Evolutionary conservation across 768 basidiomycete species (phyloP).

Genomic region (Leccinellum rugosiceps): DNA sequence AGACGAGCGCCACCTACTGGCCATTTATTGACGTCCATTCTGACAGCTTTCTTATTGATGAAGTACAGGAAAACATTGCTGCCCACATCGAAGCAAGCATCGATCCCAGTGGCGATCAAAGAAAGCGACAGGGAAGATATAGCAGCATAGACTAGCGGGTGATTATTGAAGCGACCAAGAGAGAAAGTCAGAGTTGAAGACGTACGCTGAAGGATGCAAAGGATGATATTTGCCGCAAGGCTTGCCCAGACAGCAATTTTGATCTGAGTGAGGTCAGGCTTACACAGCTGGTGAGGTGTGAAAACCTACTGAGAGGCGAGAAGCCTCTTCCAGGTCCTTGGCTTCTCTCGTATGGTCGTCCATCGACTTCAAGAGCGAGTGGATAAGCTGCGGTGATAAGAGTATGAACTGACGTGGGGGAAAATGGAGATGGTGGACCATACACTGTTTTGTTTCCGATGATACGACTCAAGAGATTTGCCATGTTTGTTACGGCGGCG

Average conservation of each 20-base stretch:
- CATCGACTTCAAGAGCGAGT: constrained; percentile 86
- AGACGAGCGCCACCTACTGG: constrained; percentile 88
- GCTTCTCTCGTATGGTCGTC: constrained; percentile 87
- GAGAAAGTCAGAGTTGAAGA: background rate
- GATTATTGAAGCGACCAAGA: background rate
- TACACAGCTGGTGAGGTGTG: background rate
- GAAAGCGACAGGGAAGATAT: constrained; percentile 80
- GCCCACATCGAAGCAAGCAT: constrained; percentile 81
- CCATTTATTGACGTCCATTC: constrained; percentile 82
- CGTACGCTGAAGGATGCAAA: constrained; percentile 70
- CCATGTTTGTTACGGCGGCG: constrained; percentile 55
- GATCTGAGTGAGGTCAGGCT: constrained; percentile 45
- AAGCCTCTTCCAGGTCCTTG: constrained; percentile 58
- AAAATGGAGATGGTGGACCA: constrained; percentile 16
- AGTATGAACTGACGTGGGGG: background rate
- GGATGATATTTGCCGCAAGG: constrained; percentile 68
- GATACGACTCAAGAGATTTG: constrained; percentile 63
- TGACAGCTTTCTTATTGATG: constrained; percentile 69
- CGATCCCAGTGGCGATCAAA: constrained; percentile 85
- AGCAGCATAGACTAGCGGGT: constrained; percentile 79
- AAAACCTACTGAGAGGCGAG: constrained; percentile 59
- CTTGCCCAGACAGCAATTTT: constrained; percentile 87
- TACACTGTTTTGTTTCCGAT: constrained; percentile 71
- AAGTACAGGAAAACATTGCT: constrained; percentile 80
- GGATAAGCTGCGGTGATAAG: constrained; percentile 61